phyloP scores from a whole-genome alignment of 805 yeast species.

The Kregervanrija fluxuum region DNA sequence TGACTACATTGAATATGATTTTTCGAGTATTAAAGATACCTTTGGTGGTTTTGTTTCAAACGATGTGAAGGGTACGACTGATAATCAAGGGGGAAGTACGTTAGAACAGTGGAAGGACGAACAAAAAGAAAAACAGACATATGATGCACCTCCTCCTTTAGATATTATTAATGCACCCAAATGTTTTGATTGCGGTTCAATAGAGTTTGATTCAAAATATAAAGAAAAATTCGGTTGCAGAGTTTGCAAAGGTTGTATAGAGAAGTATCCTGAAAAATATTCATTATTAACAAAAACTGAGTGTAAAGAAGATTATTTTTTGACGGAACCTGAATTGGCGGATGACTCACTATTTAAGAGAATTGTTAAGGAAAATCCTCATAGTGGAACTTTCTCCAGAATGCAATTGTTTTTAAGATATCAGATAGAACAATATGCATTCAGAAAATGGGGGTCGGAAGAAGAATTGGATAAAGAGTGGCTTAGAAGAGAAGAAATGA shows the following conservation, averaged over 20 bases:
- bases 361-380: constrained; percentile 90
- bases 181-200: constrained; percentile 75
- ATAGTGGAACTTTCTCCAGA: constrained; percentile 76
- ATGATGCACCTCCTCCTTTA: constrained; percentile 63
- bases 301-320: constrained; percentile 82
- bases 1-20: constrained; percentile 78
- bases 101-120: constrained; percentile 53
- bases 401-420: constrained; percentile 89
- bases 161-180: constrained; percentile 69
- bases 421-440: constrained; percentile 91
- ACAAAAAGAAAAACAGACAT: constrained; percentile 21
- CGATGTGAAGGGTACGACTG: constrained; percentile 21
- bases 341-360: constrained; percentile 65
- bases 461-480: constrained; percentile 91
- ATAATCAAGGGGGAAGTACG: constrained; percentile 29
- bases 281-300: constrained; percentile 91
- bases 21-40: constrained; percentile 83
- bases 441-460: constrained; percentile 89
- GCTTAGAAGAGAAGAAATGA: constrained; percentile 70
- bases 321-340: constrained; percentile 87
- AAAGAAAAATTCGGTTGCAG: constrained; percentile 61
- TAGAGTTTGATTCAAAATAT: constrained; percentile 73
- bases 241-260: constrained; percentile 77
- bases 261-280: constrained; percentile 76
- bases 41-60: constrained; percentile 76